Evolutionary conservation across 345 rosid species (phyloP).

Genomic region (Eucalyptus virginea): DNA sequence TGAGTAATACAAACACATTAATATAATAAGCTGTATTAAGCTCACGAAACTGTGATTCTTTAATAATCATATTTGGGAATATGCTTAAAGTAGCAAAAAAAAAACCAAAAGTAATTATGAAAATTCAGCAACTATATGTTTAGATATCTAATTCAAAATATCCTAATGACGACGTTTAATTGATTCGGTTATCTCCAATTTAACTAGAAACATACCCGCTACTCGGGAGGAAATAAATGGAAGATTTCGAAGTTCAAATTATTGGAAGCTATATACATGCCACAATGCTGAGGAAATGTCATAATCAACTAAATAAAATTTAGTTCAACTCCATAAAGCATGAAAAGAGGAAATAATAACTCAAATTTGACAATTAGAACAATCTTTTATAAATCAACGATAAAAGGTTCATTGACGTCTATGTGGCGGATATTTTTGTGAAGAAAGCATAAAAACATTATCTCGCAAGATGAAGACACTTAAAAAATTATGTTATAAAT

Average conservation of each 20-base stretch:
- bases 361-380: neutral
- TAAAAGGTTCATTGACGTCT: neutral
- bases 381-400: neutral
- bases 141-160: too few relatives aligned
- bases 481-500: too few relatives aligned
- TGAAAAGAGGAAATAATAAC: fast-evolving
- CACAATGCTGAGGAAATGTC: neutral
- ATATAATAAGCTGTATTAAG: neutral
- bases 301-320: neutral
- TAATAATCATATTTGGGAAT: neutral
- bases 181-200: neutral
- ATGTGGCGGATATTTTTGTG: neutral
- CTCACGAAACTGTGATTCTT: neutral
- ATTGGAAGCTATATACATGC: neutral
- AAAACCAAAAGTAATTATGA: too few relatives aligned
- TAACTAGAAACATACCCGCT: neutral
- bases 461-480: neutral
- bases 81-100: neutral
- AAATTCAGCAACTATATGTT: too few relatives aligned
- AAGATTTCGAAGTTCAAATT: neutral
- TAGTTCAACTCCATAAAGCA: neutral
- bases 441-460: neutral
- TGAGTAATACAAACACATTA: neutral
- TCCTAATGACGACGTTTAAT: too few relatives aligned
- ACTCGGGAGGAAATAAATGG: neutral